Conservation (phyloP, 768 basidiomycete genomes). For the Hemileccinum rubropunctum region DNA sequence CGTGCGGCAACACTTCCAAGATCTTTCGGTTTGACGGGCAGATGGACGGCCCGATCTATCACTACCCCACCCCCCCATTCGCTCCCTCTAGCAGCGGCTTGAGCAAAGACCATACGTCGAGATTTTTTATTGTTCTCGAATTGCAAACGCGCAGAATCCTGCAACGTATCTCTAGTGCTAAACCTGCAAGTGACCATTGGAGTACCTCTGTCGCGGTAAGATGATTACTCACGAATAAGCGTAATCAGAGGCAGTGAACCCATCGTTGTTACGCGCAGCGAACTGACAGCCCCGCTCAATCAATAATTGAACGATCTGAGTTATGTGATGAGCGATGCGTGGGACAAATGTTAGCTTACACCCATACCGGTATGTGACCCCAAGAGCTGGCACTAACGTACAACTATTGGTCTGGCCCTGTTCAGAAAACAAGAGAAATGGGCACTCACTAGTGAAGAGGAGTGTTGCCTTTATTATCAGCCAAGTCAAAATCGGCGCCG, state of each 20-base stretch:
- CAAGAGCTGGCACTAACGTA: slow-evolving; percentile 74
- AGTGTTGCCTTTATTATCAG: slow-evolving; percentile 91
- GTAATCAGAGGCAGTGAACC: slow-evolving; percentile 90
- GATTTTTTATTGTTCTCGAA: slow-evolving; percentile 79
- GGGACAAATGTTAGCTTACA: slow-evolving; percentile 1
- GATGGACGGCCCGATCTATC: slow-evolving; percentile 42
- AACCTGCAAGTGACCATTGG: slow-evolving; percentile 41
- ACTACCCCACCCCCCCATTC: slow-evolving; percentile 53
- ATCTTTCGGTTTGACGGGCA: slow-evolving; percentile 46
- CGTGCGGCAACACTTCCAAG: slow-evolving; percentile 42
- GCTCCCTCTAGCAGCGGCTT: slow-evolving; percentile 64
- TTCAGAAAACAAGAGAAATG: background rate
- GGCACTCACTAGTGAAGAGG: slow-evolving; percentile 84
- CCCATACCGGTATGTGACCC: slow-evolving; percentile 75
- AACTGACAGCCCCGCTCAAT: slow-evolving; percentile 89
- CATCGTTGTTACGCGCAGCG: slow-evolving; percentile 81
- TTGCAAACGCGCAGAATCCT: slow-evolving; percentile 76
- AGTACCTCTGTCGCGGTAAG: background rate
- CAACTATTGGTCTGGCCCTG: slow-evolving; percentile 6
- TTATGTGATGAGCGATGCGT: slow-evolving; percentile 9
- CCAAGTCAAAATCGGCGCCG: slow-evolving; percentile 84
- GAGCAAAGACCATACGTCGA: slow-evolving; percentile 67
- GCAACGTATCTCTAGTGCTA: slow-evolving; percentile 71
- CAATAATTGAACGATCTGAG: slow-evolving; percentile 75
- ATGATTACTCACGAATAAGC: slow-evolving; percentile 51